Base-by-base conservation (phyloP, 495 filamentous ascomycete species). In the Aspergillus wentii region DNA sequence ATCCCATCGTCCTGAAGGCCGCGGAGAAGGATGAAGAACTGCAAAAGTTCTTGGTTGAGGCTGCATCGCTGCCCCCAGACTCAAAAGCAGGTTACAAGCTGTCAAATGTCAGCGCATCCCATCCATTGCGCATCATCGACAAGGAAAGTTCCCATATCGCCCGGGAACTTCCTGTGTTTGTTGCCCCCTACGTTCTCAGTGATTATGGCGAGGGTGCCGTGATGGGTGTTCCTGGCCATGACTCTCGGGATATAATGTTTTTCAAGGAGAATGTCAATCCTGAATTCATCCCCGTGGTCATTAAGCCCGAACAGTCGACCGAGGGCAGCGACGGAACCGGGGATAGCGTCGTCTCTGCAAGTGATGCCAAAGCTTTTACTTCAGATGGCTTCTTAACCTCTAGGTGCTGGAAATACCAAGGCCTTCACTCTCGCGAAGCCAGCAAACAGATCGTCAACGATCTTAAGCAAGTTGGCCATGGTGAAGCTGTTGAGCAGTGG, bases 221-320 rank as follows among this genome's bases (percentile, higher is more conserved):
- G 5, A 95, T 95, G 88, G 88, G 88, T 26, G 88, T 95, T 16
- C 88, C 88, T 0, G 88, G 80, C 2, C 88, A 95, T 43, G 88
- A 95, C 54, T 52, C 66, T 1, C 73, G 85, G 23, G 88, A 95
- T 46, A 67, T 83, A 57, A 69, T 72, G 4, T 95, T 95, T 50
- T 94, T 86, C 82, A 80, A 72, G 39, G 67, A 80, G 28, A 88
- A 92, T 43, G 59, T 49, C 54, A 74, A 47, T 48, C 73, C 51
- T 48, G 68, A 32, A 48, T 85, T 36, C 48, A 75, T 49, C 55
- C 68, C 41, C 4, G 57, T 77, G 16, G 69, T 78, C 1, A 67
- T 76, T 5, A 53, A 72, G 22, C 44, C 61, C 6, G 49, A 59
- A 36, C 35, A 35, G 14, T 23, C 35, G 18, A 41, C 43, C 25